Percentiles rank a stretch among this genome's conserved stretches.
phyloP scores from a whole-genome alignment of 1,139 yeast species.

The Sugiyamaella grinbergsii region DNA sequence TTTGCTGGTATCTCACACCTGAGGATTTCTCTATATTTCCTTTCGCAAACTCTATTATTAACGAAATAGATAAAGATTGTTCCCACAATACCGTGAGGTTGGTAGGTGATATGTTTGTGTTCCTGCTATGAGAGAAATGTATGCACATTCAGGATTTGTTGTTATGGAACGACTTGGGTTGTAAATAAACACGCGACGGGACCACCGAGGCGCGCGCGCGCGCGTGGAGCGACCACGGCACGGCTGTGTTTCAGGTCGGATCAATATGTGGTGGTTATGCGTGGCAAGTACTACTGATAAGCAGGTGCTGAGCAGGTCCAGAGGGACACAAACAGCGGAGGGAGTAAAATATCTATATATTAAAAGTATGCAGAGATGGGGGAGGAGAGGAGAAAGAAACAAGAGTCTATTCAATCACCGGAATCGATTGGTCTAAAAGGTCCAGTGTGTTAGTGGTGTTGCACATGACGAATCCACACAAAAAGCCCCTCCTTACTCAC shows the following conservation, averaged over 20 bases:
- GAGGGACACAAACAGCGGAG: too few relatives aligned
- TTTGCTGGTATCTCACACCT: too few relatives aligned
- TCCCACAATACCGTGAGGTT: too few relatives aligned
- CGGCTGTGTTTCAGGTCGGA: neutral
- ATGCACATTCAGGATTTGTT: neutral
- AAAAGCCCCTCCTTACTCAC: neutral
- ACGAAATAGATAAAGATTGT: too few relatives aligned
- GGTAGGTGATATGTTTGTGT: neutral
- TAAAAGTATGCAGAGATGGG: neutral
- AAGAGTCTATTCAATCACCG: neutral
- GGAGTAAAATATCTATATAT: neutral
- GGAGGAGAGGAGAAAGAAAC: neutral
- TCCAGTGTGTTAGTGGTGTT: too few relatives aligned
- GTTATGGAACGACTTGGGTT: constrained; percentile 9
- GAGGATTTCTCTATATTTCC: too few relatives aligned
- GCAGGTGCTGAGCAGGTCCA: too few relatives aligned
- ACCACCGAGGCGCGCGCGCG: neutral
- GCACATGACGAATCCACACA: too few relatives aligned
- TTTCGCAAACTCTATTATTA: too few relatives aligned
- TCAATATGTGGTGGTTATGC: too few relatives aligned
- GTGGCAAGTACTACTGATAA: too few relatives aligned
- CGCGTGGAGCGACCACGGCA: neutral
- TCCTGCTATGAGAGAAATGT: neutral
- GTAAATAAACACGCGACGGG: constrained; percentile 17
- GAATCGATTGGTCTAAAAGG: constrained; percentile 13